A percentile compares a stretch with the other conserved stretches of the same genome.
Conservation (phyloP, 805 yeast species). For the Ogataea paraovalis region DNA sequence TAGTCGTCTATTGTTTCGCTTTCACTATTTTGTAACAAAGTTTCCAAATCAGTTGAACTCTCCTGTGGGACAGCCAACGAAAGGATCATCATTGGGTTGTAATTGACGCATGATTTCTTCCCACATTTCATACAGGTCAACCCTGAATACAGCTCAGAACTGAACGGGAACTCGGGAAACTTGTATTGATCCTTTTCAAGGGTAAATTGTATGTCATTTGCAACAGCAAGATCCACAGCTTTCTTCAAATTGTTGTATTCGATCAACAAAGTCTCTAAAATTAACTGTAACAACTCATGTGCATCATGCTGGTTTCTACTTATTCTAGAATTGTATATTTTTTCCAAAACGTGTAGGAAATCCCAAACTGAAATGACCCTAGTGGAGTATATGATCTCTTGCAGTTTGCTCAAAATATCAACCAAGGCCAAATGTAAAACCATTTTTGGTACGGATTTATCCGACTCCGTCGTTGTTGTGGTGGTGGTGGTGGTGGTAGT, state of each 20-base stretch:
- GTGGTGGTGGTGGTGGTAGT: too few species aligned
- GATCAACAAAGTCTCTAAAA: slow-evolving; percentile 70
- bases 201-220: too few species aligned
- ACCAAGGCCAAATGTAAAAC: slow-evolving; percentile 59
- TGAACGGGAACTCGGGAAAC: slow-evolving; percentile 69
- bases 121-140: slow-evolving; percentile 69
- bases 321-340: slow-evolving; percentile 65
- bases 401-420: slow-evolving; percentile 49
- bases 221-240: too few species aligned
- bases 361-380: slow-evolving; percentile 73
- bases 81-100: slow-evolving; percentile 62
- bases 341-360: slow-evolving; percentile 67
- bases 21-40: slow-evolving; percentile 53
- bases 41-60: slow-evolving; percentile 35
- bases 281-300: slow-evolving; percentile 80
- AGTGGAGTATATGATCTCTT: slow-evolving; percentile 52
- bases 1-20: slow-evolving; percentile 74
- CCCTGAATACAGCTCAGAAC: slow-evolving; percentile 61
- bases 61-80: slow-evolving; percentile 73
- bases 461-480: slow-evolving; percentile 5
- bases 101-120: slow-evolving; percentile 52
- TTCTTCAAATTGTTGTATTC: slow-evolving; percentile 49
- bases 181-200: slow-evolving; percentile 4
- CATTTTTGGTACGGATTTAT: slow-evolving; percentile 32
- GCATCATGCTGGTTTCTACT: slow-evolving; percentile 91